Conservation (phyloP, 1,139 yeast genomes). For the Candida smagusa region DNA sequence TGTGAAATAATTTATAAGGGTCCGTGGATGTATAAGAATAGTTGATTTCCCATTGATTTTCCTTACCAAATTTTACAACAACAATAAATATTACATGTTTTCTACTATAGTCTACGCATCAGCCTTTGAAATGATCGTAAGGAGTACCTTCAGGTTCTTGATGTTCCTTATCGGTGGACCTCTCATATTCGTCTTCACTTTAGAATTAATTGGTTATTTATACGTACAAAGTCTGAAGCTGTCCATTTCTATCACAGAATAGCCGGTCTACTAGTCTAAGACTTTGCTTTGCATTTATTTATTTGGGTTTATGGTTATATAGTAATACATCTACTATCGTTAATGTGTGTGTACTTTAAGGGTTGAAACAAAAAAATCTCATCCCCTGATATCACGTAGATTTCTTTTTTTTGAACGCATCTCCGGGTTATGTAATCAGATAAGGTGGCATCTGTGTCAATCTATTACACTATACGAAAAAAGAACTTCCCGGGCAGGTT, state of each 20-base stretch:
- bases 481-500: too few species aligned
- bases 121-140: conserved; percentile 6
- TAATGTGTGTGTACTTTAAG: too few species aligned
- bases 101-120: conserved; percentile 2
- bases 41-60: conserved; percentile 1
- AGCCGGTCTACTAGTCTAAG: too few species aligned
- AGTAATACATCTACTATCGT: too few species aligned
- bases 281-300: too few species aligned
- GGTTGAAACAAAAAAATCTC: too few species aligned
- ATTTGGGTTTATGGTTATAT: too few species aligned
- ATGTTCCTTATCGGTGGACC: conserved; percentile 10
- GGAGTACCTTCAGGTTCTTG: conserved; percentile 7
- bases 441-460: too few species aligned
- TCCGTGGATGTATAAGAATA: background rate
- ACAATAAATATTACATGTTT: background rate
- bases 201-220: conserved; percentile 9
- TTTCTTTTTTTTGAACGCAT: too few species aligned
- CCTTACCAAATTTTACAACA: background rate
- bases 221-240: conserved; percentile 7
- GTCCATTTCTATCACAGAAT: background rate
- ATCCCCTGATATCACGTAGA: too few species aligned
- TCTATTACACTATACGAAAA: too few species aligned
- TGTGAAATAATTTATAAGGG: conserved; percentile 7
- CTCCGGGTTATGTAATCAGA: too few species aligned
- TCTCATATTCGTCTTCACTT: conserved; percentile 8